Base-by-base conservation (phyloP, 208 protist species). In the Trypanosoma theileri region DNA sequence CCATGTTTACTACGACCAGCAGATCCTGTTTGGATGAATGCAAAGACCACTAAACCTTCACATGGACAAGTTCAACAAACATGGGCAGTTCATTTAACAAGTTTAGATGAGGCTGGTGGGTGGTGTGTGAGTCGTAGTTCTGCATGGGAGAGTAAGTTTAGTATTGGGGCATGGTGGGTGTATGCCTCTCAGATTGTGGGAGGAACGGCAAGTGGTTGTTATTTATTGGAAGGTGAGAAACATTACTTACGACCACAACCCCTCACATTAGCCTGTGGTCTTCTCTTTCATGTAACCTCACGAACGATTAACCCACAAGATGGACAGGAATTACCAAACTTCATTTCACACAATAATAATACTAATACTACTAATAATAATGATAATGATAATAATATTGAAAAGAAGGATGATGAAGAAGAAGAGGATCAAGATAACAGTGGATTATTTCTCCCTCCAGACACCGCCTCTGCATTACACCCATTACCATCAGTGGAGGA, bases 161-260 rank as follows among this genome's bases (percentile, higher is more conserved):
- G 93, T 9, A 90, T 93, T 6, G 75, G 59, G 35, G 93, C 98
- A 0, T 99, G 91, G 80, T 99, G 98, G 97, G 97, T 99, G 3
- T 83, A 97, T 63, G 75, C 80, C 17, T 91, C 83, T 46, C 85
- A 93, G 74, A 72, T 93, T 71, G 84, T 72, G 3, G 82, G 88
- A 13, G 85, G 82, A 46, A 87, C 76, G 11, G 84, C 79, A 12
- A 73, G 57, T 17, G 83, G 88, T 22, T 66, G 60, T 46, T 91
- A 89, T 45, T 52, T 96, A 40, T 97, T 98, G 70, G 77, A 85
- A 85, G 99, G 86, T 77, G 97, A 78, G 92, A 95, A 56, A 80
- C 91, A 72, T 79, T 88, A 66, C 91, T 85, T 84, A 69, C 95
- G 61, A 85, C 95, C 84, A 28, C 88, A 84, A 67, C 72, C 88